A percentile compares a stretch with the other conserved stretches of the same genome.
These are phyloP conservation scores for Microthyrium microscopicum DNA, from an alignment of 2,329 filamentous ascomycete species.

Conservation along the genomic window DNA sequence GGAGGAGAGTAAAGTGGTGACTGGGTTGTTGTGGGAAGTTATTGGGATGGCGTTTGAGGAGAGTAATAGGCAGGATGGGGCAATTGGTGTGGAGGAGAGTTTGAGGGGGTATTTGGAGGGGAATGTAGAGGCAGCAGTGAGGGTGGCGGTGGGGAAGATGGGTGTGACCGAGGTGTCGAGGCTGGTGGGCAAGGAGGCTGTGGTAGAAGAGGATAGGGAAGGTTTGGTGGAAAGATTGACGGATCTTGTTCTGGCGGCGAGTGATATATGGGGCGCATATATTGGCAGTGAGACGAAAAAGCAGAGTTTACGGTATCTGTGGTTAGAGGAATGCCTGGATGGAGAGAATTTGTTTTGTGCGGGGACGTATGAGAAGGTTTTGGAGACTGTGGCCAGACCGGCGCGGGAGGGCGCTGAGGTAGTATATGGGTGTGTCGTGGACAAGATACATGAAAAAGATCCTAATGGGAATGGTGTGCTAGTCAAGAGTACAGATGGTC, in stretches of 20 bases:
- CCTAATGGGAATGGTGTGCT: slow-evolving; percentile 10
- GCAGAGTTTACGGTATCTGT: slow-evolving; percentile 62
- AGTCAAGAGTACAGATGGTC: slow-evolving; percentile 23
- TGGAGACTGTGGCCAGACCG: slow-evolving; percentile 41
- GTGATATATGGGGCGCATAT: slow-evolving; percentile 55
- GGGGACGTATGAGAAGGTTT: slow-evolving; percentile 41
- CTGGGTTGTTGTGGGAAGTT: slow-evolving; percentile 48
- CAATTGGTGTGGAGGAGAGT: slow-evolving; percentile 35
- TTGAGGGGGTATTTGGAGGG: slow-evolving; percentile 41
- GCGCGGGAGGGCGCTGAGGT: slow-evolving; percentile 40
- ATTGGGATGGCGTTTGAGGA: slow-evolving; percentile 51
- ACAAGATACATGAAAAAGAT: slow-evolving; percentile 20
- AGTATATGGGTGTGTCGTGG: slow-evolving; percentile 30
- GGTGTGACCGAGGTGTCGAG: neutral
- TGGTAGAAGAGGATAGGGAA: slow-evolving; percentile 8
- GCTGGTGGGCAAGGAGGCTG: neutral
- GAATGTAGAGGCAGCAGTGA: slow-evolving; percentile 27
- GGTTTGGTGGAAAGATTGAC: slow-evolving; percentile 24
- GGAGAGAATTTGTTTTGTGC: slow-evolving; percentile 49
- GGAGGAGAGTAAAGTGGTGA: slow-evolving; percentile 20
- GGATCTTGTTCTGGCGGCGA: slow-evolving; percentile 34
- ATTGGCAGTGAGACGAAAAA: slow-evolving; percentile 45
- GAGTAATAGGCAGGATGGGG: slow-evolving; percentile 39
- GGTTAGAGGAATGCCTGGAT: slow-evolving; percentile 63
- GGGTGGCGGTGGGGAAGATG: too few species aligned